These are phyloP conservation scores for Glycine latifolia DNA, from an alignment of 306 rosid genomes.

Conservation along the genomic window DNA sequence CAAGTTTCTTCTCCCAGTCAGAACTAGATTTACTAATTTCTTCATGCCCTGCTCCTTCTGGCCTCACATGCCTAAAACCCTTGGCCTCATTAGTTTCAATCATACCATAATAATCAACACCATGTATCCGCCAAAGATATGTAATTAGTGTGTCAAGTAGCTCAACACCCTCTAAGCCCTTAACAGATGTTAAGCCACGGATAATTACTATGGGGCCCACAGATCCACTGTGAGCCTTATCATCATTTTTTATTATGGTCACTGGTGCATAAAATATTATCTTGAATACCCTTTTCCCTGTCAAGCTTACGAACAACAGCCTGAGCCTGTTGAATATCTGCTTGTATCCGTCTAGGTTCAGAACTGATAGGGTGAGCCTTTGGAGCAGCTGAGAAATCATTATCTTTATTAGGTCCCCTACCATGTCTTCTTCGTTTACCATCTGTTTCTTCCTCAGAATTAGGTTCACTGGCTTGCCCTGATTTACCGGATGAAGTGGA, in stretches of 20 bases:
- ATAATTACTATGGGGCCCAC: conserved; percentile 84
- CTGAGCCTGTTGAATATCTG: conserved; percentile 81
- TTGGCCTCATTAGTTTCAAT: conserved; percentile 81
- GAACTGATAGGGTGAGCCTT: conserved; percentile 84
- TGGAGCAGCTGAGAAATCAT: conserved; percentile 84
- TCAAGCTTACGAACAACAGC: conserved; percentile 92
- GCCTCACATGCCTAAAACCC: conserved; percentile 93
- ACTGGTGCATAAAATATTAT: conserved; percentile 73
- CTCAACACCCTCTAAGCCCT: conserved; percentile 95
- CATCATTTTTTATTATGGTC: conserved; percentile 75
- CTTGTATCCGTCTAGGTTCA: conserved; percentile 82
- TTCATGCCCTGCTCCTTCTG: conserved; percentile 65
- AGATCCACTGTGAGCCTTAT: conserved; percentile 80
- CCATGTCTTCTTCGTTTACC: conserved; percentile 80
- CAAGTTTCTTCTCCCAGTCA: conserved; percentile 94
- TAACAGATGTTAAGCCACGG: conserved; percentile 87
- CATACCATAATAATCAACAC: conserved; percentile 95
- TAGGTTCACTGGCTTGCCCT: conserved; percentile 84
- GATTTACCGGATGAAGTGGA: conserved; percentile 66
- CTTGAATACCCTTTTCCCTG: conserved; percentile 86
- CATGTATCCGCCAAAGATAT: conserved; percentile 96
- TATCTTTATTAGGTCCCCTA: conserved; percentile 75
- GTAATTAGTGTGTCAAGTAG: conserved; percentile 90
- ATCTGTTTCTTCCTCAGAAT: conserved; percentile 93
- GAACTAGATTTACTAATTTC: conserved; percentile 60